phyloP scores from a whole-genome alignment of 306 rosid species.

The Prunus fruticosa region DNA sequence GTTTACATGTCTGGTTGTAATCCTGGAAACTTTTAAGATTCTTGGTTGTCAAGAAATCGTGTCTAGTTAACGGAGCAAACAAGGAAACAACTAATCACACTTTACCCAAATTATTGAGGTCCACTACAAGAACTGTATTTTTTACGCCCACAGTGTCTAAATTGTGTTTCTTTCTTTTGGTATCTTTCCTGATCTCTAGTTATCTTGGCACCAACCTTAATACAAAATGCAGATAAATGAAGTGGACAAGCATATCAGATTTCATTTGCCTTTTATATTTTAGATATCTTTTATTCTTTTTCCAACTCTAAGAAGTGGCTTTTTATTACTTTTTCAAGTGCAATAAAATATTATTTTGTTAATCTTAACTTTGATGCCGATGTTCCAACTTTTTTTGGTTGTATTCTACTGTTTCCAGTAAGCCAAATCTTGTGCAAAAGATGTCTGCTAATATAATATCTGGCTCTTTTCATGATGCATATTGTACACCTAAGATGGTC shows the following conservation, averaged over 20 bases:
- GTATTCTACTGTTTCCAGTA: neutral
- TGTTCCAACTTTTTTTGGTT: neutral
- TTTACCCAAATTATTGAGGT: neutral
- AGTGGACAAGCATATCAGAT: neutral
- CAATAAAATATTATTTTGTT: neutral
- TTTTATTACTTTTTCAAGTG: neutral
- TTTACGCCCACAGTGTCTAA: neutral
- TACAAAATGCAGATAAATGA: neutral
- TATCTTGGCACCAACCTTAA: neutral
- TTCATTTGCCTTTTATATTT: neutral
- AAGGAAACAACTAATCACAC: neutral
- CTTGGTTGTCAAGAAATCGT: neutral
- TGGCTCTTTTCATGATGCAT: slow-evolving; percentile 6
- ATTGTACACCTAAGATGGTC: neutral
- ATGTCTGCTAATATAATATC: neutral
- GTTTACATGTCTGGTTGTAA: neutral
- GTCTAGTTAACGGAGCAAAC: neutral
- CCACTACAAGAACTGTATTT: neutral
- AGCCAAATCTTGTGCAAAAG: neutral
- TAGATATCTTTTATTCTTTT: neutral
- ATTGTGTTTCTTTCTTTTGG: neutral
- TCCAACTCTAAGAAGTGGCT: neutral
- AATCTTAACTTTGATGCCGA: neutral
- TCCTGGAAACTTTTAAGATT: neutral
- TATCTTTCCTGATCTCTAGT: neutral